Conservation (phyloP, 768 basidiomycete species). For the Amylocystis lapponica region DNA sequence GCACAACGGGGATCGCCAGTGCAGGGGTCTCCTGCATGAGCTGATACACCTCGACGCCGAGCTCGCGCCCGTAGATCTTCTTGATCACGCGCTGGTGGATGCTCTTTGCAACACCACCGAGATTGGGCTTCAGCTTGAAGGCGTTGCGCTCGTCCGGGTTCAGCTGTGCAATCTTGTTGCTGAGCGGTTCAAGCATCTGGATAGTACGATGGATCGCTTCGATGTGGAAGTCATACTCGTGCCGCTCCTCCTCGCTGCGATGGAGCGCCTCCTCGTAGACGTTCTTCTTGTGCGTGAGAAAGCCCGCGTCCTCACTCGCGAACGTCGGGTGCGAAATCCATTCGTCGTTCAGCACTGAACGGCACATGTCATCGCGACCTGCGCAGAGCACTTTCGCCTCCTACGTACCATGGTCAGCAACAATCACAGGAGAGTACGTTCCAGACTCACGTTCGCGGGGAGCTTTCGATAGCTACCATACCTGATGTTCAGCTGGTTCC, state of each 20-base stretch:
- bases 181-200: conserved; percentile 83
- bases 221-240: conserved; percentile 98
- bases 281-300: conserved; percentile 92
- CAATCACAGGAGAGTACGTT: conserved; percentile 13
- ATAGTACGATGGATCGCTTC: conserved; percentile 93
- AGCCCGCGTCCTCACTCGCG: conserved; percentile 91
- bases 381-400: conserved; percentile 87
- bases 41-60: conserved; percentile 73
- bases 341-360: conserved; percentile 92
- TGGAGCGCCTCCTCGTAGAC: conserved; percentile 95
- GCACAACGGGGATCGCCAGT: conserved; percentile 83
- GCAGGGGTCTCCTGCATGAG: conserved; percentile 92
- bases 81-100: conserved; percentile 93
- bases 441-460: conserved; percentile 71
- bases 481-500: conserved; percentile 62
- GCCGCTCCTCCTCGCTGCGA: conserved; percentile 94
- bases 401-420: conserved; percentile 37
- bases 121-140: conserved; percentile 86
- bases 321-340: conserved; percentile 98
- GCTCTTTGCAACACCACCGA: conserved; percentile 77
- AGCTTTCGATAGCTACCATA: conserved; percentile 90
- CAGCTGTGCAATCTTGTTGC: conserved; percentile 79
- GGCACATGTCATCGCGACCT: conserved; percentile 96
- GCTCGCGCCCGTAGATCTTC: conserved; percentile 92
- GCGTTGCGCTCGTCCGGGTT: conserved; percentile 67